phyloP scores from a whole-genome alignment of 2,329 filamentous ascomycete species.

The Ambrosiella cleistominuta region DNA sequence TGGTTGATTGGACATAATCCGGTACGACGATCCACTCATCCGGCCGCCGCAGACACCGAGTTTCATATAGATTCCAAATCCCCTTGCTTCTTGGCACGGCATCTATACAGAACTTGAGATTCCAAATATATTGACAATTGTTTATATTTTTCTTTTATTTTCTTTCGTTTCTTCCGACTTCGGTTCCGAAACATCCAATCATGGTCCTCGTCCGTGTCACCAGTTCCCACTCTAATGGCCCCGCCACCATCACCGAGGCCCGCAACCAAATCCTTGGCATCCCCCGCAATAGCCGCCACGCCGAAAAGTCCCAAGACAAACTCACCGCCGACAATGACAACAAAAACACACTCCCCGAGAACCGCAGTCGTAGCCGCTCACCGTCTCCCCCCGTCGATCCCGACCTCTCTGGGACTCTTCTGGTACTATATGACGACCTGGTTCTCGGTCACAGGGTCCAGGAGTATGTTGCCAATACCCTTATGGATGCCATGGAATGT shows the following conservation, averaged over 20 bases:
- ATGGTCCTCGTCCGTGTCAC: not conserved
- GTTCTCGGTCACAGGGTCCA: constrained; percentile 5
- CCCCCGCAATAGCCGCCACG: not conserved
- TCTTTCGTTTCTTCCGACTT: not conserved
- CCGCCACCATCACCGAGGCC: constrained; percentile 15
- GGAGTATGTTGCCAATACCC: constrained; percentile 5
- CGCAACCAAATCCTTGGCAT: not conserved
- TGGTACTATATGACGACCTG: constrained; percentile 8
- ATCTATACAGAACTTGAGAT: too few relatives aligned
- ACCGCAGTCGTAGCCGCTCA: not conserved
- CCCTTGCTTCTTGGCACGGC: too few relatives aligned
- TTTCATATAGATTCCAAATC: too few relatives aligned
- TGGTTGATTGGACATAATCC: too few relatives aligned
- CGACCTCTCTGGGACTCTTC: not conserved
- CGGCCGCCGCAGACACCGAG: too few relatives aligned
- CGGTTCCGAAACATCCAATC: not conserved
- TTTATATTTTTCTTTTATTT: not conserved
- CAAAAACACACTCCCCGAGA: not conserved
- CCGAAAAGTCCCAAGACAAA: not conserved
- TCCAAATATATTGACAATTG: too few relatives aligned
- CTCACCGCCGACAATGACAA: not conserved
- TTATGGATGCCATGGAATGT: constrained; percentile 8
- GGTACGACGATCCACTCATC: too few relatives aligned
- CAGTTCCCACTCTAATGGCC: constrained; percentile 7
- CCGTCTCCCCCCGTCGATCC: not conserved